These are phyloP conservation scores for Naganishia antarctica DNA, from an alignment of 768 basidiomycete species.

Conservation along the genomic window DNA sequence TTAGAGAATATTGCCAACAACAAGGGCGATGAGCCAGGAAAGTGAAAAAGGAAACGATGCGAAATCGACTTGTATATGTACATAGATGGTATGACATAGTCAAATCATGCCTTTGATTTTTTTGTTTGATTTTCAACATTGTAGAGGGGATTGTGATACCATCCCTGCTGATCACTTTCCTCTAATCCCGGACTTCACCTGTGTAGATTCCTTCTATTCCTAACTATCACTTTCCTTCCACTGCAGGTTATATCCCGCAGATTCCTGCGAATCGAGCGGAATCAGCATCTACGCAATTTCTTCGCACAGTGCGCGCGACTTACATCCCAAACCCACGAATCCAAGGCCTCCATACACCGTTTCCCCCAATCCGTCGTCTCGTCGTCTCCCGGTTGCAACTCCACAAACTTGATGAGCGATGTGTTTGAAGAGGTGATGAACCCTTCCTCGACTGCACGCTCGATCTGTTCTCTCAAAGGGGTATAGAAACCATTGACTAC, in stretches of 20 bases:
- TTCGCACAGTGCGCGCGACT: slow-evolving; percentile 20
- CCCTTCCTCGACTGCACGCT: slow-evolving; percentile 62
- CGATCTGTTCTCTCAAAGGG: slow-evolving; percentile 70
- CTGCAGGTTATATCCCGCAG: slow-evolving; percentile 25
- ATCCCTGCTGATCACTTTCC: too few relatives aligned
- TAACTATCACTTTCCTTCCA: slow-evolving; percentile 1
- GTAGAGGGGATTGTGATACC: too few relatives aligned
- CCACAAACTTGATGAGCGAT: slow-evolving; percentile 65
- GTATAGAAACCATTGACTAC: slow-evolving; percentile 71
- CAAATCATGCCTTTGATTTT: too few relatives aligned
- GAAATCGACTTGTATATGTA: background rate
- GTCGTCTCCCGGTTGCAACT: slow-evolving; percentile 49
- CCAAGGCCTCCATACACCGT: slow-evolving; percentile 41
- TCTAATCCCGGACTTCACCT: too few relatives aligned
- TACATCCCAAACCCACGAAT: slow-evolving; percentile 39
- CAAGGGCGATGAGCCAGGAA: background rate
- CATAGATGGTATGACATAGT: background rate
- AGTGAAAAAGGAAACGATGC: background rate
- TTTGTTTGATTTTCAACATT: too few relatives aligned
- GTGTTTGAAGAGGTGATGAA: slow-evolving; percentile 67
- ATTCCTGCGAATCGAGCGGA: slow-evolving; percentile 5
- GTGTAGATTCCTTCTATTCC: background rate
- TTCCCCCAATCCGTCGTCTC: slow-evolving; percentile 41
- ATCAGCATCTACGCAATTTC: background rate
- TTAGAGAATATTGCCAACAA: background rate